Base-by-base conservation (phyloP, 257 asterid species). In the Solanum neorickii region DNA sequence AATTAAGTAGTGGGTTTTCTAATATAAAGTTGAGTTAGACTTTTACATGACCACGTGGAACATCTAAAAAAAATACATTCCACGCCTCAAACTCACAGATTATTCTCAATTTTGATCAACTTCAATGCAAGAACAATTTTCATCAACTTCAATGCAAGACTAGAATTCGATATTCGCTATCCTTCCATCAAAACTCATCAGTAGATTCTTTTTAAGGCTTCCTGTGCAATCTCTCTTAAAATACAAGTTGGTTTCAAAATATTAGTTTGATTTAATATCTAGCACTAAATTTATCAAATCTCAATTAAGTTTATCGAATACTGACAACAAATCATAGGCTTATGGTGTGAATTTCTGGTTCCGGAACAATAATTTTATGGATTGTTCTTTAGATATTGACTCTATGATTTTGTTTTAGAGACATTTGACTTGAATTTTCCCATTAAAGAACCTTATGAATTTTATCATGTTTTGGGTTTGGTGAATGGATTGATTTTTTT, bases 271-370 rank as follows among this genome's bases (percentile, higher is more conserved):
- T 69, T 69, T 27, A 29, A 29, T 69, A 35, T 29, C 41, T 84
- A 86, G 88, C 88, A 82, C 47, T 18, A 60, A 60, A 15, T 93
- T 94, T 88, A 77, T 80, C 89, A 86, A 87, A 83, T 20, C 89
- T 88, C 94, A 92, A 75, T 89, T 90, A 84, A 29, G 41, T 29
- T 25, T 66, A 65, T 85, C 90, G 0, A 86, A 29, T 35, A 37
- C 39, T 7, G 16, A 65, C 84, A 42, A 86, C 13, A 75, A 86
- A 8, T 2, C 46, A 86, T 82, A 86, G 88, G 76, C 65, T 78
- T 16, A 35, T 83, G 46, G 20, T 23, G 15, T 23, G 2, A 49
- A 15, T 49, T 49, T 47, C 6, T 5, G 59, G 59, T 0, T 8
- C 59, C 8, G 59, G 8, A 49, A 14, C 59, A 49, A 49, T 49